Evolutionary conservation across 208 protist species (phyloP).

Genomic region (Crithidia fasciculata): DNA sequence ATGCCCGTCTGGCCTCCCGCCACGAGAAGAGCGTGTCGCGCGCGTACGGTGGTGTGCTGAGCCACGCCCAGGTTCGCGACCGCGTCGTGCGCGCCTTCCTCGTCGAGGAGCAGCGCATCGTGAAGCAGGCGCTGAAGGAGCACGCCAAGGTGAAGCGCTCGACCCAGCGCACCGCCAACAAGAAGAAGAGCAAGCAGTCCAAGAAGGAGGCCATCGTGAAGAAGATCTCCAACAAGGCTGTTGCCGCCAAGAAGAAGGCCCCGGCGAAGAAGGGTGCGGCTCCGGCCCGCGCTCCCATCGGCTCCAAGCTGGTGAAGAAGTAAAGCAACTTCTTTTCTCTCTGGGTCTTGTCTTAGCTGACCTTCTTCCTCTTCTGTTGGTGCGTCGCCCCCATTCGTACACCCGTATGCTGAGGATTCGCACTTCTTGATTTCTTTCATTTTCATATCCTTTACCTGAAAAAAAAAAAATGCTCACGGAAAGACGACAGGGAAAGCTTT

Average conservation of each 20-base stretch:
- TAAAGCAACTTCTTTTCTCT: constrained; percentile 15
- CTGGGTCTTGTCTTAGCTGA: neutral
- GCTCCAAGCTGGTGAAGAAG: constrained; percentile 79
- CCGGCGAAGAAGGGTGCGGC: constrained; percentile 37
- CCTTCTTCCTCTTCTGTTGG: neutral
- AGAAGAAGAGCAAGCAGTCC: constrained; percentile 66
- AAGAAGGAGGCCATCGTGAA: constrained; percentile 60
- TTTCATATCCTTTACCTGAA: neutral
- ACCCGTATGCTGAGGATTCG: neutral
- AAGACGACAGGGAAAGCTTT: neutral
- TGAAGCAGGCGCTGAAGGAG: constrained; percentile 92
- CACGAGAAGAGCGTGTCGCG: constrained; percentile 96
- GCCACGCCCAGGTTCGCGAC: constrained; percentile 94
- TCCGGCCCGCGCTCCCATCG: constrained; percentile 52
- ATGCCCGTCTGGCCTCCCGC: constrained; percentile 85
- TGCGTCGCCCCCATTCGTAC: constrained; percentile 3
- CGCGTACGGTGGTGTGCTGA: constrained; percentile 97
- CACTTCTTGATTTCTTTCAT: constrained; percentile 17
- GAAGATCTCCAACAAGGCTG: constrained; percentile 43
- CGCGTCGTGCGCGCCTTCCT: constrained; percentile 98
- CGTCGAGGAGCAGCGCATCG: constrained; percentile 99
- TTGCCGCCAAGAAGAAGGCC: constrained; percentile 58
- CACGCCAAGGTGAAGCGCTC: constrained; percentile 71
- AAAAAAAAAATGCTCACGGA: neutral
- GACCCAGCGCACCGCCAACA: constrained; percentile 73